These are phyloP conservation scores for Globisporangium middletonii DNA, from an alignment of 352 stramenopile species.

Conservation along the genomic window DNA sequence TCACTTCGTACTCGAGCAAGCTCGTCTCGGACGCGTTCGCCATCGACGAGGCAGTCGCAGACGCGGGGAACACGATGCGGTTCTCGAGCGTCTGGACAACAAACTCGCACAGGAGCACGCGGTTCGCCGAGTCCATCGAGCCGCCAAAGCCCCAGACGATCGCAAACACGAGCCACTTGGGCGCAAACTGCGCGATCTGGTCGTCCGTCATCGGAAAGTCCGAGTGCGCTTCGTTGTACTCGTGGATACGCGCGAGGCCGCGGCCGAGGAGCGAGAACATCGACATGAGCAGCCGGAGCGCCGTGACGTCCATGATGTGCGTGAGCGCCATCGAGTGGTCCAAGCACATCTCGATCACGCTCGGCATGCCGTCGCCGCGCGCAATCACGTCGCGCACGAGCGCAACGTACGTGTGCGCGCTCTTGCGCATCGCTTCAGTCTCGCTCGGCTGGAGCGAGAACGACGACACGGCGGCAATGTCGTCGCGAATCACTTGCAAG, in stretches of 20 bases:
- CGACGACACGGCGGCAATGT: conserved; percentile 50
- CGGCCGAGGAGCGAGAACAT: conserved; percentile 95
- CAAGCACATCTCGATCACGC: conserved; percentile 90
- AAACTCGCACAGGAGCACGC: conserved; percentile 89
- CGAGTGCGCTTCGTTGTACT: conserved; percentile 98
- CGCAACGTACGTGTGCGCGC: conserved; percentile 58
- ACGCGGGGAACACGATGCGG: conserved; percentile 84
- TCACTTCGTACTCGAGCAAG: conserved; percentile 95
- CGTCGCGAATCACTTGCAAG: conserved; percentile 63
- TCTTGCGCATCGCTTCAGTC: conserved; percentile 58
- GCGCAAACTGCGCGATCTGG: conserved; percentile 95
- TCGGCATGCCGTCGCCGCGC: conserved; percentile 43
- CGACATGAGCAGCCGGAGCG: conserved; percentile 92
- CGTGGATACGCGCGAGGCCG: conserved; percentile 92
- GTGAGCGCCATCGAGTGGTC: conserved; percentile 87
- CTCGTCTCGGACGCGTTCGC: conserved; percentile 55
- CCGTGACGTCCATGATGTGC: conserved; percentile 97
- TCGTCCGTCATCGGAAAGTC: conserved; percentile 97
- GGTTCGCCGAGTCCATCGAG: conserved; percentile 92
- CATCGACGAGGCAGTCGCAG: conserved; percentile 20
- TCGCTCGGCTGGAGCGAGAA: conserved; percentile 67
- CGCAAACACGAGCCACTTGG: conserved; percentile 97
- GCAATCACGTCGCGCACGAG: conserved; percentile 53
- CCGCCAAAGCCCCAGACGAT: conserved; percentile 98
- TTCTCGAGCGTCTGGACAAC: conserved; percentile 85